These are phyloP conservation scores for Aspergillus pseudotamarii DNA, from an alignment of 2,329 filamentous ascomycete genomes.

Conservation along the genomic window DNA sequence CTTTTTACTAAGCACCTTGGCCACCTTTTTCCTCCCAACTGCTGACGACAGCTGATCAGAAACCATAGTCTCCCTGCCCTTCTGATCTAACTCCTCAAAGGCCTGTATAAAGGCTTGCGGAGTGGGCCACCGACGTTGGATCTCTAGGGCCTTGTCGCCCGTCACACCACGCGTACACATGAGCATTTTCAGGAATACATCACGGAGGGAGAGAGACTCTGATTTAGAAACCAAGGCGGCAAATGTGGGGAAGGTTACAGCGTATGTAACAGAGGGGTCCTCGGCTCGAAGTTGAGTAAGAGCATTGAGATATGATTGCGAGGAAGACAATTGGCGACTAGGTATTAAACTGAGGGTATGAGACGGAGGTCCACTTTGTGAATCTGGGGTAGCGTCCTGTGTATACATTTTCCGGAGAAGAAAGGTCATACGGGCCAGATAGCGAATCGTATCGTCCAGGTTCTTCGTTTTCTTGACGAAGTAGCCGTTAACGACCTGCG, in stretches of 20 bases:
- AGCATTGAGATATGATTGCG: conserved; percentile 66
- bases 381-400: conserved; percentile 9
- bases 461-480: conserved; percentile 76
- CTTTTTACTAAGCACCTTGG: conserved; percentile 66
- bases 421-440: conserved; percentile 71
- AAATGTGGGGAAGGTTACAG: conserved; percentile 72
- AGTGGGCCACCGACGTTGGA: conserved; percentile 77
- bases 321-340: conserved; percentile 60
- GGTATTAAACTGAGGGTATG: conserved; percentile 64
- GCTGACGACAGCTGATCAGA: conserved; percentile 58
- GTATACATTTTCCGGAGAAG: conserved; percentile 67
- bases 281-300: conserved; percentile 61
- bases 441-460: conserved; percentile 77
- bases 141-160: conserved; percentile 76
- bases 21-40: conserved; percentile 70
- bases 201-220: conserved; percentile 70
- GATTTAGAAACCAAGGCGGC: conserved; percentile 74
- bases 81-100: conserved; percentile 58
- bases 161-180: conserved; percentile 78
- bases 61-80: conserved; percentile 64
- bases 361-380: conserved; percentile 7
- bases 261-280: conserved; percentile 53
- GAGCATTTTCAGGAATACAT: conserved; percentile 81
- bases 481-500: conserved; percentile 76
- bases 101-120: conserved; percentile 72